These are phyloP conservation scores for Oryza officinalis DNA, from an alignment of 176 grass and related monocot genomes.

Conservation along the genomic window DNA sequence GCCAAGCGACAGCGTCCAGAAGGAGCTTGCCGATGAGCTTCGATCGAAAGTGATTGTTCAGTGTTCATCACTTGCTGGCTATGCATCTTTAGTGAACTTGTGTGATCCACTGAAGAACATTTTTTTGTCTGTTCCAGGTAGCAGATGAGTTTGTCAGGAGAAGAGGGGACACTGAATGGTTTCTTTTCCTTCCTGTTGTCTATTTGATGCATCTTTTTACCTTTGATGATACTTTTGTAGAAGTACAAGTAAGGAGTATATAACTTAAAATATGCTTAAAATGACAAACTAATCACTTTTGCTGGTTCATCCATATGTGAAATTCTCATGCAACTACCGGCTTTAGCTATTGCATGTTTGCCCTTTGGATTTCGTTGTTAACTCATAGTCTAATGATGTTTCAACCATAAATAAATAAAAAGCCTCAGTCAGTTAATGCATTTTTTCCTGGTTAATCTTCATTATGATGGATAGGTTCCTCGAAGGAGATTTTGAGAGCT, in stretches of 20 bases:
- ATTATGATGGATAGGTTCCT: slow-evolving; percentile 58
- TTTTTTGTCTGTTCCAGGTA: slow-evolving; percentile 51
- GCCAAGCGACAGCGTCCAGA: slow-evolving; percentile 74
- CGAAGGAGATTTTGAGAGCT: slow-evolving; percentile 87
- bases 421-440: neutral
- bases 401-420: neutral
- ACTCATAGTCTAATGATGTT: neutral
- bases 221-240: neutral
- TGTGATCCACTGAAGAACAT: neutral
- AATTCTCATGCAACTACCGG: no score
- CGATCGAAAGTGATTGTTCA: slow-evolving; percentile 60
- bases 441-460: slow-evolving; percentile 1
- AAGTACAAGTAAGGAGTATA: neutral
- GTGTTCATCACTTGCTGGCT: neutral
- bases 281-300: neutral
- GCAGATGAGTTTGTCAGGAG: slow-evolving; percentile 90
- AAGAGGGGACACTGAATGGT: slow-evolving; percentile 91
- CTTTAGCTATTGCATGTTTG: neutral
- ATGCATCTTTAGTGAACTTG: slow-evolving; percentile 6
- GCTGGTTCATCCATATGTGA: neutral
- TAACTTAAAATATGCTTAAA: slow-evolving; percentile 11
- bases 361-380: neutral
- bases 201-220: neutral
- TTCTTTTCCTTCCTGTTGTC: slow-evolving; percentile 18
- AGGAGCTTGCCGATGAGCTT: slow-evolving; percentile 93